Evolutionary conservation across 2,329 filamentous ascomycete species (phyloP).

Genomic region (Exophiala aquamarina): DNA sequence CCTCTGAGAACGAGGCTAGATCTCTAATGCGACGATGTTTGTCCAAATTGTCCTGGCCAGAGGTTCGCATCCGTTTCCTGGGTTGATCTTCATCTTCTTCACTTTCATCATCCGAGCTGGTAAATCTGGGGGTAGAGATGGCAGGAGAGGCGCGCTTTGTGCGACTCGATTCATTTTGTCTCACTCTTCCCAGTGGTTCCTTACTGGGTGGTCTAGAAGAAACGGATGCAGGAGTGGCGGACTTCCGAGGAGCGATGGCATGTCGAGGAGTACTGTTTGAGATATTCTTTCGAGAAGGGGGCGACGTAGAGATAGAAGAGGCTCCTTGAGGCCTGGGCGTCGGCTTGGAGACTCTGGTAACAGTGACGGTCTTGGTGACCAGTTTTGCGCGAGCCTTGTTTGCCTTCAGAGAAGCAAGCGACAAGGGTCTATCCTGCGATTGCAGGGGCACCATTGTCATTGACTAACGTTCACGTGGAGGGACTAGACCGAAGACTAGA

Average conservation of each 20-base stretch:
- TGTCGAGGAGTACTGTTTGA: slow-evolving; percentile 13
- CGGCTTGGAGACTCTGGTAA: slow-evolving; percentile 9
- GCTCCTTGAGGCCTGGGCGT: slow-evolving; percentile 7
- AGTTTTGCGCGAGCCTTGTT: slow-evolving; percentile 24
- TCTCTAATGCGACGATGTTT: slow-evolving; percentile 46
- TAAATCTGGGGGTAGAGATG: slow-evolving; percentile 24
- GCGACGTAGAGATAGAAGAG: neutral
- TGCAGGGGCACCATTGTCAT: slow-evolving; percentile 17
- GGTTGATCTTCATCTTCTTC: slow-evolving; percentile 29
- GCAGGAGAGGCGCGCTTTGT: slow-evolving; percentile 27
- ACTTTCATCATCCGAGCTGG: slow-evolving; percentile 33
- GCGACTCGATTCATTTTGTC: slow-evolving; percentile 16
- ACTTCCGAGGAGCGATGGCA: slow-evolving; percentile 17
- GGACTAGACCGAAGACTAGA: neutral
- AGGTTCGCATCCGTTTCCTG: slow-evolving; percentile 41
- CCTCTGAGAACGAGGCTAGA: slow-evolving; percentile 44
- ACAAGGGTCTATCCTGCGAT: slow-evolving; percentile 20
- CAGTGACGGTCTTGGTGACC: slow-evolving; percentile 21
- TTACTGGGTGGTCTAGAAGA: slow-evolving; percentile 24
- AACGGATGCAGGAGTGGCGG: slow-evolving; percentile 21
- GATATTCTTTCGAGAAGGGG: slow-evolving; percentile 5
- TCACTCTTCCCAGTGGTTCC: slow-evolving; percentile 24
- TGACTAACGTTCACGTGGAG: neutral
- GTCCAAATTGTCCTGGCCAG: slow-evolving; percentile 44
- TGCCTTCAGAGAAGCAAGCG: slow-evolving; percentile 21